Percentiles rank a stretch among this genome's conserved stretches.
Evolutionary conservation across 2,329 filamentous ascomycete genomes (phyloP).

Genomic region (Fusarium abutilonis): DNA sequence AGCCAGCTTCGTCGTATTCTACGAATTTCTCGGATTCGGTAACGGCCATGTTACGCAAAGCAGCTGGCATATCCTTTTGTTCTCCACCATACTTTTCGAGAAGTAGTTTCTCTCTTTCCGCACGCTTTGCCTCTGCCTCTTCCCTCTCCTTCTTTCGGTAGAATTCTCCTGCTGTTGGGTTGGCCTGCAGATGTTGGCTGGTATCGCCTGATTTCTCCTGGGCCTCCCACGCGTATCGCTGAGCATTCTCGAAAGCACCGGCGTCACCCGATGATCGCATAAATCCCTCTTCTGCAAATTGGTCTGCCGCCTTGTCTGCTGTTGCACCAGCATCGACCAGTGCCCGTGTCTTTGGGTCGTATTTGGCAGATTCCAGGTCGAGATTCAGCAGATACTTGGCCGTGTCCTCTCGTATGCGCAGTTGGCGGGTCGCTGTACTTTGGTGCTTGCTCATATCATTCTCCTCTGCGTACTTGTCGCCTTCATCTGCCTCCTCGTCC

Average conservation of each 20-base stretch:
- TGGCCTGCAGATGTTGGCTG: slow-evolving; percentile 90
- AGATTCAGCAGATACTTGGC: slow-evolving; percentile 96
- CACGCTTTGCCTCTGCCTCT: slow-evolving; percentile 74
- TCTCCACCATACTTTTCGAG: slow-evolving; percentile 85
- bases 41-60: slow-evolving; percentile 73
- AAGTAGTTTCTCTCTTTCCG: slow-evolving; percentile 74
- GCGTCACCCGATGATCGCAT: slow-evolving; percentile 90
- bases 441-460: slow-evolving; percentile 97
- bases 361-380: slow-evolving; percentile 95
- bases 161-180: slow-evolving; percentile 91
- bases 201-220: slow-evolving; percentile 85
- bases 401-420: slow-evolving; percentile 94
- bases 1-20: slow-evolving; percentile 91
- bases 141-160: slow-evolving; percentile 81
- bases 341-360: slow-evolving; percentile 93
- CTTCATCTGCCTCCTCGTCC: slow-evolving; percentile 64
- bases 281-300: slow-evolving; percentile 94
- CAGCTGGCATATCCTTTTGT: slow-evolving; percentile 63
- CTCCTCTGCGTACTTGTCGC: slow-evolving; percentile 88
- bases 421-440: slow-evolving; percentile 87
- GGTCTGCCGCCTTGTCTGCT: slow-evolving; percentile 78
- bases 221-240: slow-evolving; percentile 92
- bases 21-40: slow-evolving; percentile 87
- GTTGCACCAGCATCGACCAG: slow-evolving; percentile 88
- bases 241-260: slow-evolving; percentile 88